Evolutionary conservation across 371 early-diverging fungal genomes (phyloP), one percentile per base, ranked within the genome.

Genomic region (Zychaea mexicana): DNA sequence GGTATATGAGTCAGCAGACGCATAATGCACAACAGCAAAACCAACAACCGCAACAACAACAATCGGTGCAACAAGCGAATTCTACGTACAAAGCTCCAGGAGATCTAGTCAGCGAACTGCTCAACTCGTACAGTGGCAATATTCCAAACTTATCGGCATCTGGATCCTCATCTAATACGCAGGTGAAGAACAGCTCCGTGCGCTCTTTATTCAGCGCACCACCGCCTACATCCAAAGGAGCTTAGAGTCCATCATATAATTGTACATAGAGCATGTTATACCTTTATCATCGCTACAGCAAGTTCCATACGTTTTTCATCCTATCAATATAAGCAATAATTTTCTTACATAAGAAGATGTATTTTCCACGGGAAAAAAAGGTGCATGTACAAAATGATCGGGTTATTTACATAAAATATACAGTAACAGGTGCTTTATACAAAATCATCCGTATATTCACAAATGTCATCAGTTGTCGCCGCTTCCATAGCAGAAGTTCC

Each of bases 71-170:
- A n/a, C n/a, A 13, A 36, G 7, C 46, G 19, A 46, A 13, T 46
- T 7, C 6, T 21, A 19, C 46, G 19, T 49, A 49, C 24, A 4
- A 49, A 49, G 19, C 49, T 0, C 49, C 49, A 49, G 22, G 10
- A 4, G 49, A 49, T 24, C 24, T 49, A 24, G 49, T 49, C 24
- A 49, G 49, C n/a, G 10, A 19, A n/a, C 24, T 49, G n/a, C n/a
- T 49, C 5, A 6, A 49, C 19, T 49, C 49, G 3, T 24, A 49
- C 24, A n/a, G 49, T 49, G 49, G 24, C 6, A 49, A 19, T 19
- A 49, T 49, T 22, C 49, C 49, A 3, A 49, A 49, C 49, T 49
- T 49, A 49, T 49, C 49, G 24, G 49, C 49, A 22, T 49, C 49
- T 49, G 49, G 49, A 49, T 17, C 49, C 9, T 22, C 49, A 24